These are phyloP conservation scores for Penicillium bialowiezense DNA, from an alignment of 495 filamentous ascomycete species.

Conservation along the genomic window DNA sequence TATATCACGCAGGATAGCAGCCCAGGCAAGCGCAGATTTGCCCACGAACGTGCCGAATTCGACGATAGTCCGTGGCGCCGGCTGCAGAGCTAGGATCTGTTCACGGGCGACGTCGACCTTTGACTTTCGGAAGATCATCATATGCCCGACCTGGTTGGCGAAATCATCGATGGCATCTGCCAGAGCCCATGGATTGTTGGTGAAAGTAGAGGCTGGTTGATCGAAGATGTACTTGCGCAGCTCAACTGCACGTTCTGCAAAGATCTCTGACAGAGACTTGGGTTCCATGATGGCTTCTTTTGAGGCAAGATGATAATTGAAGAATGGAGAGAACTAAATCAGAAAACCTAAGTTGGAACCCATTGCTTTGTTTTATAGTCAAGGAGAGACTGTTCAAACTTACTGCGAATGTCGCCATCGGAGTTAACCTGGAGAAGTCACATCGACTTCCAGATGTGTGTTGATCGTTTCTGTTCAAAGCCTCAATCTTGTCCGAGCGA, in stretches of 20 bases:
- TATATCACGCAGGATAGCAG: constrained; percentile 28
- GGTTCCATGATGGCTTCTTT: constrained; percentile 2
- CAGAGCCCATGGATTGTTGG: constrained; percentile 24
- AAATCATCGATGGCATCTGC: constrained; percentile 21
- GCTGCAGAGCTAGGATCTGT: constrained; percentile 12
- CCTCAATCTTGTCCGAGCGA: too few relatives aligned
- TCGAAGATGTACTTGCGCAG: constrained; percentile 25
- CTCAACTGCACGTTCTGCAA: constrained; percentile 11
- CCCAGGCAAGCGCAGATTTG: constrained; percentile 30
- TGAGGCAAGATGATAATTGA: background rate
- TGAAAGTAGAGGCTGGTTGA: constrained; percentile 11
- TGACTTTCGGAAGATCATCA: constrained; percentile 25
- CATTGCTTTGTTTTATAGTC: too few relatives aligned
- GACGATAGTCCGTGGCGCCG: constrained; percentile 22
- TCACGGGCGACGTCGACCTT: constrained; percentile 17
- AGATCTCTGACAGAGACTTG: background rate
- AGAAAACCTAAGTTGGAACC: background rate
- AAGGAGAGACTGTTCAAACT: background rate
- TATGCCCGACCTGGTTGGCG: constrained; percentile 13
- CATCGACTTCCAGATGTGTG: too few relatives aligned
- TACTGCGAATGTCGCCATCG: background rate
- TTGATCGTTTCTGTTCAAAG: too few relatives aligned
- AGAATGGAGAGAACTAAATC: background rate
- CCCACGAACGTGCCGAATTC: constrained; percentile 36
- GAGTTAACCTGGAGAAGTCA: background rate